Base-by-base conservation (phyloP, 2,329 filamentous ascomycete species). In the Penicillium freii region DNA sequence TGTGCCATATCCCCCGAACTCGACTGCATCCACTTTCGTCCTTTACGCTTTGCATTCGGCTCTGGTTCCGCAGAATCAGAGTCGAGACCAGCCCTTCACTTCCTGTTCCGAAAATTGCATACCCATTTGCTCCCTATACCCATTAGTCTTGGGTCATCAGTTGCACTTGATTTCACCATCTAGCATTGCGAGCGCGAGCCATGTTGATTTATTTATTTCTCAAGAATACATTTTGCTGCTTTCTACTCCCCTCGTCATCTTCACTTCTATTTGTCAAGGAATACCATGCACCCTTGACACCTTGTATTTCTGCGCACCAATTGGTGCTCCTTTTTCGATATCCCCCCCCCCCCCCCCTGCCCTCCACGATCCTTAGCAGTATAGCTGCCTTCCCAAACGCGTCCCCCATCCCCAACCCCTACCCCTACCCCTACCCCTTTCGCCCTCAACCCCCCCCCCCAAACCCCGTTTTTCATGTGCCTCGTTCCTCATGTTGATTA, bases 111-210 rank as follows among this genome's bases (percentile, higher is more conserved):
- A 72, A 71, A 69, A 69, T 70, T 70, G 69, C 69, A 72, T 72
- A 71, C 69, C 71, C 71, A 64, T 68, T 66, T 67, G 63, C 65
- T 70, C 66, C 62, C 66, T 60, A 66, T 66, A 61, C 58, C 66
- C 66, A 66, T 65, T 57, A 29, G 40, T 64, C 57, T 62, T 69
- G 67, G 67, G 65, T 62, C 63, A 65, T 67, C 66, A 70, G 67
- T 66, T 73, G 68, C 70, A 71, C 71, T 66, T 66, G 61, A 66
- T 67, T 73, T 69, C 63, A 68, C 70, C 67, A 73, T 72, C 72
- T 77, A 74, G 75, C 75, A 77, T 77, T 77, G 74, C 75, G 75
- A 77, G 75, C 75, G 75, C 72, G 71, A 75, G 73, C 73, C 73
- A 72, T 75, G 69, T 59, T 62, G 58, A 63, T 63, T 65, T 64